Evolutionary conservation across 371 early-diverging fungal species (phyloP).

Genomic region (Syncephalastrum racemosum): DNA sequence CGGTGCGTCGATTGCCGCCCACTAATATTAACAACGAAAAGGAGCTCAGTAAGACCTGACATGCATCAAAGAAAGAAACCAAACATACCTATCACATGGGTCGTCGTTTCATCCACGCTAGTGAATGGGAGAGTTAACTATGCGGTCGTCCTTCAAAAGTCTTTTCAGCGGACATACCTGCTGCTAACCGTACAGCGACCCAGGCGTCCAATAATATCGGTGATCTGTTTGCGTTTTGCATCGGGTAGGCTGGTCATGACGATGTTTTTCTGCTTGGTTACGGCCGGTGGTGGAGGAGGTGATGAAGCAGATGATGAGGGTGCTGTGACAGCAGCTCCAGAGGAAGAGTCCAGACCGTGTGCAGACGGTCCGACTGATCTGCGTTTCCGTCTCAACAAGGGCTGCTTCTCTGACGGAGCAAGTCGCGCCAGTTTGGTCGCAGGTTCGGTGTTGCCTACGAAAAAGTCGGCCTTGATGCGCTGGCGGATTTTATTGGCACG

Average conservation of each 20-base stretch:
- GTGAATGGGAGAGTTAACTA: too few relatives aligned
- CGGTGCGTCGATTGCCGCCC: slow-evolving; percentile 13
- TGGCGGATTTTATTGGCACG: slow-evolving; percentile 27
- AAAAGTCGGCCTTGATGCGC: slow-evolving; percentile 41
- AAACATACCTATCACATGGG: slow-evolving; percentile 17
- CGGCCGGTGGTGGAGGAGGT: neutral
- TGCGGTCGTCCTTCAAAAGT: neutral
- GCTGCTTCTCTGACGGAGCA: slow-evolving; percentile 1
- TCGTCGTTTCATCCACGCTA: slow-evolving; percentile 22
- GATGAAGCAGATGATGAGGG: neutral
- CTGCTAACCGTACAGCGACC: slow-evolving; percentile 21
- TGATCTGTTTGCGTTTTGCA: slow-evolving; percentile 14
- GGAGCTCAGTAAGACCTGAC: neutral
- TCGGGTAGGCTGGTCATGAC: slow-evolving; percentile 26
- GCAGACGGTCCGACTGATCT: slow-evolving; percentile 12
- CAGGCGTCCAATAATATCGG: slow-evolving; percentile 15
- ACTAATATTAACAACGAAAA: slow-evolving; percentile 7
- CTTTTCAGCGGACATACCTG: slow-evolving; percentile 15
- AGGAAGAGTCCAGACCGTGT: neutral
- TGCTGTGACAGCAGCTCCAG: neutral
- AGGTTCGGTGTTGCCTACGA: slow-evolving; percentile 23
- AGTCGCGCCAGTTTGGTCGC: slow-evolving; percentile 11
- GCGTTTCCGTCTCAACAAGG: slow-evolving; percentile 14
- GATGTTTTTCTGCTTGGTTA: slow-evolving; percentile 14
- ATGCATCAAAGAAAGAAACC: neutral